Base-by-base conservation (phyloP, 2,329 filamentous ascomycete species). In the Apiospora malaysiana region DNA sequence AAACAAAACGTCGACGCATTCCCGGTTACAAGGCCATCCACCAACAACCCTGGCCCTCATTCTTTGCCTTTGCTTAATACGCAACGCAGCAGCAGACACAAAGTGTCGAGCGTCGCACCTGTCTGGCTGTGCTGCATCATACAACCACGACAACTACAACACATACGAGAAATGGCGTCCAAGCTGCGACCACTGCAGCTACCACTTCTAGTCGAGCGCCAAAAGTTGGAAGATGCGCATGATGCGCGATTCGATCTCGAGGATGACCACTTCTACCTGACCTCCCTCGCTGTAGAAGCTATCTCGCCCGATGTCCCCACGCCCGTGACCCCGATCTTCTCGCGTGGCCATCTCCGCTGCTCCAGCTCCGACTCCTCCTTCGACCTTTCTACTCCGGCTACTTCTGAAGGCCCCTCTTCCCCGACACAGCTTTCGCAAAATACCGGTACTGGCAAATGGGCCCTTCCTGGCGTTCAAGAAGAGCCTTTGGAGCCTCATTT, bases 381-480 rank as follows among this genome's bases (percentile, higher is more conserved):
- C 70, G 91, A 93, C 70, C 86, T 93, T 10, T 83, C 86, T 43
- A 84, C 88, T 21, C 83, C 86, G 25, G 78, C 80, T 5, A 82
- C 82, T 75, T 79, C 79, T 72, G 90, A 90, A 75, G 82, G 82
- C 77, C 82, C 81, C 73, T 91, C 86, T 70, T 91, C 86, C 72
- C 91, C 86, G 71, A 87, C 83, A 68, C 85, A 84, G 71, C 82
- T 82, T 49, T 68, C 74, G 21, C 78, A 75, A 56, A 89, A 90
- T 74, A 83, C 88, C 25, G 49, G 47, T 47, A 37, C 66, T 0
- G 85, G 86, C 76, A 93, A 93, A 82, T 87, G 89, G 72, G 87
- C 87, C 69, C 85, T 98, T 73, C 92, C 94, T 21, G 93, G 96
- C 77, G 92, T 98, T 25, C 89, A 94, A 77, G 95, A 98, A 80